phyloP scores from a whole-genome alignment of 2,329 filamentous ascomycete species.

The Elsinoe necatrix region DNA sequence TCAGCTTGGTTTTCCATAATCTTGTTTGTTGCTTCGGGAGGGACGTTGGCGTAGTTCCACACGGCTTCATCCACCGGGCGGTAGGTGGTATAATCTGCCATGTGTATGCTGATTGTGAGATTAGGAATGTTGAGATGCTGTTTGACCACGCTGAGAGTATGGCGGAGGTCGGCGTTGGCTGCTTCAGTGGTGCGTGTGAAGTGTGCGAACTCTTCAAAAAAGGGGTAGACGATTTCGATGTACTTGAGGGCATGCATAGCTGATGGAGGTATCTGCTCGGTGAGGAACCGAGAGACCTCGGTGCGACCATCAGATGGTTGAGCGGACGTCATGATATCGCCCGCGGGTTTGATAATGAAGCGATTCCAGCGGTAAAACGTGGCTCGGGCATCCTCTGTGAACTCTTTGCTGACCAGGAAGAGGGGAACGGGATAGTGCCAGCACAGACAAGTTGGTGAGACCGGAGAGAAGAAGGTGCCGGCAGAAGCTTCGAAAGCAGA shows the following conservation, averaged over 20 bases:
- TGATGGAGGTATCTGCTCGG: not conserved
- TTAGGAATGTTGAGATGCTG: not conserved
- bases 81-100: not conserved
- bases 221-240: constrained; percentile 1
- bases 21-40: not conserved
- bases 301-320: not conserved
- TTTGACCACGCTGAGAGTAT: not conserved
- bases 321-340: not conserved
- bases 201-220: not conserved
- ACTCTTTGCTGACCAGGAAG: constrained; percentile 3
- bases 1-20: not conserved
- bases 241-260: not conserved
- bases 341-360: constrained; percentile 3
- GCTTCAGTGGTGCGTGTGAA: not conserved
- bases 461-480: not conserved
- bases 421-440: not conserved
- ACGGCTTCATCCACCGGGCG: not conserved
- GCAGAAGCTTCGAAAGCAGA: not conserved
- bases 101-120: not conserved
- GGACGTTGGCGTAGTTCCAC: not conserved
- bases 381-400: not conserved
- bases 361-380: constrained; percentile 3
- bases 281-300: constrained; percentile 5
- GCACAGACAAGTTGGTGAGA: not conserved
- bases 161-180: not conserved